These are phyloP conservation scores for Neurospora tetraspora DNA, from an alignment of 495 filamentous ascomycete species.

Conservation along the genomic window DNA sequence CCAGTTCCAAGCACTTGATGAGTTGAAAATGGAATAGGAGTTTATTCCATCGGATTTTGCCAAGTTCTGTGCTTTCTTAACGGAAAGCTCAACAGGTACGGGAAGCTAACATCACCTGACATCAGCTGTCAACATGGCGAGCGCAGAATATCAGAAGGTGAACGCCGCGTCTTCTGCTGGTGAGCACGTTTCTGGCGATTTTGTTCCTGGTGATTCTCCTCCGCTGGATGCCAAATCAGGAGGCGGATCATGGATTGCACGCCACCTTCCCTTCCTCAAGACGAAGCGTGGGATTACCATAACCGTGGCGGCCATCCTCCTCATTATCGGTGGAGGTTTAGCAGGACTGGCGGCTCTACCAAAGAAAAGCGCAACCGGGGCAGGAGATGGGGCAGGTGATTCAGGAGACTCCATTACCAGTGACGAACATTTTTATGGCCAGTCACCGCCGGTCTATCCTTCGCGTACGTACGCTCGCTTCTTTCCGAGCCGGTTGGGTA, in stretches of 20 bases:
- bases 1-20: not conserved
- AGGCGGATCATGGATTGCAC: conserved; percentile 17
- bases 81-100: not conserved
- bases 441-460: conserved; percentile 48
- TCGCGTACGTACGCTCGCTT: conserved; percentile 29
- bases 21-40: not conserved
- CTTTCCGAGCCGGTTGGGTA: not conserved
- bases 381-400: not conserved
- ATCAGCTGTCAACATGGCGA: not conserved
- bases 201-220: not conserved
- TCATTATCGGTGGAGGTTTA: conserved; percentile 28
- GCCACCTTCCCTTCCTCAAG: conserved; percentile 29
- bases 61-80: not conserved
- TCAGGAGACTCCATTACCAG: conserved; percentile 26
- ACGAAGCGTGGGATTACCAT: conserved; percentile 28
- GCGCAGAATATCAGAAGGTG: not conserved
- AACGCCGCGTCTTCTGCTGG: not conserved
- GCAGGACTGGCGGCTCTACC: conserved; percentile 25
- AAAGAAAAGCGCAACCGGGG: not conserved
- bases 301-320: conserved; percentile 20
- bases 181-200: not conserved
- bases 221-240: not conserved
- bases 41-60: not conserved
- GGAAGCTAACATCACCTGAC: not conserved
- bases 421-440: conserved; percentile 45